Conservation (phyloP, 148 eudicot species). For the Spergularia marina region DNA sequence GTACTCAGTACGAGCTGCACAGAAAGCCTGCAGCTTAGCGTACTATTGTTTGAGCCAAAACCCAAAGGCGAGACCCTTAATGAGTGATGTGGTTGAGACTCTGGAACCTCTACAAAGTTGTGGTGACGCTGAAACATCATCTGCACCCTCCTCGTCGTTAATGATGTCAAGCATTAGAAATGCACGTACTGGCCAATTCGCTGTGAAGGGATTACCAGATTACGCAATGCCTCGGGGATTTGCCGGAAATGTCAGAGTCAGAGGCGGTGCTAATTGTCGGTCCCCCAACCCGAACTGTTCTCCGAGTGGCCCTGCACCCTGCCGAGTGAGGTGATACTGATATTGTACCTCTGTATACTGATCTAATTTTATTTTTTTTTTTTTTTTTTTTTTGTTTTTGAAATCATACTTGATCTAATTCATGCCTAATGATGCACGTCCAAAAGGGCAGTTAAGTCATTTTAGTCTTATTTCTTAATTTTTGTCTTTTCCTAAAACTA, state of each 20-base stretch:
- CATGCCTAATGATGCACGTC: background rate
- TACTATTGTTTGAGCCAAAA: conserved; percentile 94
- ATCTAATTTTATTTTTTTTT: no score
- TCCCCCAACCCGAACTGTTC: conserved; percentile 74
- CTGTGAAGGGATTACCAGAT: conserved; percentile 39
- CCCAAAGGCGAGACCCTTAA: conserved; percentile 95
- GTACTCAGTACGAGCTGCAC: conserved; percentile 83
- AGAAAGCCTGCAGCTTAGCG: conserved; percentile 96
- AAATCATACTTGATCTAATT: background rate
- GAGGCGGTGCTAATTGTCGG: conserved; percentile 53
- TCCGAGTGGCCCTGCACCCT: conserved; percentile 72
- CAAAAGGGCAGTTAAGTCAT: no score
- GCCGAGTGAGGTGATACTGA: conserved; percentile 71
- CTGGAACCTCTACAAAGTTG: conserved; percentile 77
- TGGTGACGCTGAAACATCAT: conserved; percentile 37
- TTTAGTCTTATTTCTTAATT: no score
- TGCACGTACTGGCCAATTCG: conserved; percentile 40
- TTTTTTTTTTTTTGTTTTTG: no score
- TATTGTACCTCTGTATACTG: conserved; percentile 23
- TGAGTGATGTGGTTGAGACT: conserved; percentile 97
- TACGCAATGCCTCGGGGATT: conserved; percentile 49
- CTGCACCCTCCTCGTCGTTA: conserved; percentile 22
- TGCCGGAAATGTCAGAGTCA: conserved; percentile 47
- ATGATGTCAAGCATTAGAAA: conserved; percentile 35
- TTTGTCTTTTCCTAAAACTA: no score